Evolutionary conservation across 2,329 filamentous ascomycete genomes (phyloP).

Genomic region (Cercospora sp.): DNA sequence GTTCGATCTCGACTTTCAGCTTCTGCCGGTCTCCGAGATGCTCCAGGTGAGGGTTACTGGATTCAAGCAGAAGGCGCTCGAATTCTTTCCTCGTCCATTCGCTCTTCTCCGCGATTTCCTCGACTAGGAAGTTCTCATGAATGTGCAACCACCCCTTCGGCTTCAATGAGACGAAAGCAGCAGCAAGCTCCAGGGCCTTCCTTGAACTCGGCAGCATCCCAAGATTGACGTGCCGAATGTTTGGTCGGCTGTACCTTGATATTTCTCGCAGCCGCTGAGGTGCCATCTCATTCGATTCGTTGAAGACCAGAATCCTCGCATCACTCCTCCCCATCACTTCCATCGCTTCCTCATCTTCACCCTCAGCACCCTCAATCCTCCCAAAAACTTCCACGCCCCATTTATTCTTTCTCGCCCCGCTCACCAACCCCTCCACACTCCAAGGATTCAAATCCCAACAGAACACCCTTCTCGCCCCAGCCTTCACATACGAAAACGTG

Average conservation of each 20-base stretch:
- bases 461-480: conserved; percentile 68
- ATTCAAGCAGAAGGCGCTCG: conserved; percentile 21
- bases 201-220: conserved; percentile 58
- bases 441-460: conserved; percentile 82
- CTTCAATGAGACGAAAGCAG: conserved; percentile 47
- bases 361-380: conserved; percentile 6
- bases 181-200: conserved; percentile 52
- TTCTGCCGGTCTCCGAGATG: conserved; percentile 11
- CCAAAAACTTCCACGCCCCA: conserved; percentile 35
- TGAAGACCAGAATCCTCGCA: conserved; percentile 43
- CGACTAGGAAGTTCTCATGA: conserved; percentile 59
- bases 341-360: conserved; percentile 14
- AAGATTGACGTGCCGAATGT: conserved; percentile 59
- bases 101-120: conserved; percentile 48
- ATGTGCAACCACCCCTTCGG: conserved; percentile 59
- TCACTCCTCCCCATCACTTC: conserved; percentile 10
- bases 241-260: conserved; percentile 23
- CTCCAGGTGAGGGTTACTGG: conserved; percentile 9
- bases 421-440: conserved; percentile 48
- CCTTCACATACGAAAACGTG: conserved; percentile 74
- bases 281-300: conserved; percentile 44
- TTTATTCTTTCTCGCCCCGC: conserved; percentile 45
- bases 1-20: conserved; percentile 35
- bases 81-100: conserved; percentile 42
- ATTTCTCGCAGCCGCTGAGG: conserved; percentile 26